Evolutionary conservation across 192 early-diverging fungal genomes (phyloP).

Genomic region (Coemansia sp.): DNA sequence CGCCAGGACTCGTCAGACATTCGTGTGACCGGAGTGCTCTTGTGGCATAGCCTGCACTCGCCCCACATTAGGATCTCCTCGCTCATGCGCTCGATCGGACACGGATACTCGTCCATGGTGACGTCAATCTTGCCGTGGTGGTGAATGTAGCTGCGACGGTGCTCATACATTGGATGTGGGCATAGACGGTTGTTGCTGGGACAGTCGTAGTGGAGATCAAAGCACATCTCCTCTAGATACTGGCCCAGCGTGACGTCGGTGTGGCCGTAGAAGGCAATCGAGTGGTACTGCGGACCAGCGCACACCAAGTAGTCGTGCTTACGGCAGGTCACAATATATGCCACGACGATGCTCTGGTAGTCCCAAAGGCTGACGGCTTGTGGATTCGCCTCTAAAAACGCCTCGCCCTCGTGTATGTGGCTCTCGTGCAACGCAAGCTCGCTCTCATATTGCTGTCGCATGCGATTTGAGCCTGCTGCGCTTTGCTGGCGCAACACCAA

Average conservation of each 20-base stretch:
- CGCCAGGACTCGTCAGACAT: constrained; percentile 90
- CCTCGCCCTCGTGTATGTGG: constrained; percentile 45
- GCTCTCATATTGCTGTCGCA: constrained; percentile 57
- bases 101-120: constrained; percentile 63
- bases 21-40: constrained; percentile 68
- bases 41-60: constrained; percentile 75
- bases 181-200: constrained; percentile 65
- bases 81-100: constrained; percentile 67
- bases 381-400: constrained; percentile 49
- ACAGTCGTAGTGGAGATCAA: constrained; percentile 68
- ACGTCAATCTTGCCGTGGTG: constrained; percentile 78
- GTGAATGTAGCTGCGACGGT: constrained; percentile 89
- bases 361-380: constrained; percentile 52
- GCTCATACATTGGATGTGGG: constrained; percentile 75
- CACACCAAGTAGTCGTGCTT: constrained; percentile 58
- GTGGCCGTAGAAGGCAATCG: constrained; percentile 76
- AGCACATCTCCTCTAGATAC: constrained; percentile 84
- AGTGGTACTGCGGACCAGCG: constrained; percentile 70
- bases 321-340: constrained; percentile 53
- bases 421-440: constrained; percentile 49
- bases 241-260: constrained; percentile 87
- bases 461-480: constrained; percentile 48
- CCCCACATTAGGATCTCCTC: constrained; percentile 90
- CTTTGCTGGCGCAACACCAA: constrained; percentile 55
- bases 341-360: constrained; percentile 55